Percentiles rank a stretch among this genome's conserved stretches.
Conservation (phyloP, 148 eudicot species). For the Cornus florida region DNA sequence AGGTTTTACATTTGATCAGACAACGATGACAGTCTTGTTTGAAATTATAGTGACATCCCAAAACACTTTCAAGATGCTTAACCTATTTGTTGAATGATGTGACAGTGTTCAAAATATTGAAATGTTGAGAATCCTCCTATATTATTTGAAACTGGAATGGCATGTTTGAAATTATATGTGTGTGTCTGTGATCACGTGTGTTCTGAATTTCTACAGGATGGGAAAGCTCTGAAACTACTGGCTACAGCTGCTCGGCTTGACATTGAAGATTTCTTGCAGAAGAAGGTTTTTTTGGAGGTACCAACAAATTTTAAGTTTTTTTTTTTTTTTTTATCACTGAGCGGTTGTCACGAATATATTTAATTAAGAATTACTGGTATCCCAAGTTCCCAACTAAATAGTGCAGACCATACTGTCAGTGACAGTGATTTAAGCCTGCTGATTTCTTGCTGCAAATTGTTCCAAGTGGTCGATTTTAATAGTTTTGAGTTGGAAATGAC, state of each 20-base stretch:
- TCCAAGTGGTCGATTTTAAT: background rate
- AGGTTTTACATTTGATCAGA: background rate
- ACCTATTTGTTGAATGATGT: no score
- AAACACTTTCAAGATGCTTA: no score
- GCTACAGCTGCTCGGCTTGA: constrained; percentile 98
- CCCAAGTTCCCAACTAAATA: background rate
- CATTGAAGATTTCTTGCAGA: constrained; percentile 97
- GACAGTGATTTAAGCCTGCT: background rate
- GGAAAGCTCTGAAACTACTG: constrained; percentile 87
- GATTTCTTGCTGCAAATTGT: background rate
- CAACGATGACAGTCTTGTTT: background rate
- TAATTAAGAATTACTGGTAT: background rate
- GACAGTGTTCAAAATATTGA: background rate
- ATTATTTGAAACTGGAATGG: background rate
- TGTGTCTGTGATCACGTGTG: background rate
- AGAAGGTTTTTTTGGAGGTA: constrained; percentile 96
- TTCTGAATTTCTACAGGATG: constrained; percentile 55
- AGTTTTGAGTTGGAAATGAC: background rate
- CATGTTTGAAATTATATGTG: background rate
- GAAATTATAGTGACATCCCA: background rate
- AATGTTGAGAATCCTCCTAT: background rate
- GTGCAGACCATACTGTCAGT: background rate
- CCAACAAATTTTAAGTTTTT: background rate
- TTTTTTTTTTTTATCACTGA: background rate
- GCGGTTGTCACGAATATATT: no score